Evolutionary conservation across 371 early-diverging fungal genomes (phyloP), one percentile per base, ranked within the genome.

Genomic region (Blakeslea trispora): DNA sequence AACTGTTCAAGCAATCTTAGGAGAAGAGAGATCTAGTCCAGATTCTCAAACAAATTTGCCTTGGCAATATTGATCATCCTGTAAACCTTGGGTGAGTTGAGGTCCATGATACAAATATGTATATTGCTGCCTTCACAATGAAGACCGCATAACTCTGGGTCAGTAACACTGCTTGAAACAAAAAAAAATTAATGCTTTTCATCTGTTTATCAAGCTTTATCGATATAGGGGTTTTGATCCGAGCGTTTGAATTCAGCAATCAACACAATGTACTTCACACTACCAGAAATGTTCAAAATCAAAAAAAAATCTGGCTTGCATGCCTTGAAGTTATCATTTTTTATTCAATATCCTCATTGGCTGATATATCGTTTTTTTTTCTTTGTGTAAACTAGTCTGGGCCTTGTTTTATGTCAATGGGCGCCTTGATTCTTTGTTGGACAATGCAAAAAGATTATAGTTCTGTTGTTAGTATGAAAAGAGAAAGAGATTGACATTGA

Each of bases 61-160:
- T 52, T 57, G 15, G 53, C 35, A 21, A 40, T 21, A 49, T 40
- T 63, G 40, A 40, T 40, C n/a, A 57, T 19, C 48, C 57, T 48
- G 49, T 63, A 63, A 17, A 63, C 32, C 53, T 57, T 63, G 22
- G 63, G 54, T 39, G 62, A 55, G 32, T 42, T 34, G 23, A 63
- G 19, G 28, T 57, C 45, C 63, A 63, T 63, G 5, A 49, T 35
- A 23, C 35, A 53, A 6, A 53, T 63, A 0, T 57, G 40, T 17
- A 57, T 28, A 45, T 53, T 53, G 28, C 57, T 47, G 13, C 50
- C 57, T 53, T 63, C 48, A 53, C 50, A 63, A 15, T 56, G 63
- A 48, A 62, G 14, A 28, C 53, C 57, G n/a, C n/a, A n/a, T n/a
- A 62, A n/a, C 24, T 48, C 47, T 17, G 63, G 63, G 11, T 56